Percentiles rank a stretch among this genome's conserved stretches.
phyloP scores from a whole-genome alignment of 2,329 filamentous ascomycete genomes.

The Endoconidiophora laricicola region DNA sequence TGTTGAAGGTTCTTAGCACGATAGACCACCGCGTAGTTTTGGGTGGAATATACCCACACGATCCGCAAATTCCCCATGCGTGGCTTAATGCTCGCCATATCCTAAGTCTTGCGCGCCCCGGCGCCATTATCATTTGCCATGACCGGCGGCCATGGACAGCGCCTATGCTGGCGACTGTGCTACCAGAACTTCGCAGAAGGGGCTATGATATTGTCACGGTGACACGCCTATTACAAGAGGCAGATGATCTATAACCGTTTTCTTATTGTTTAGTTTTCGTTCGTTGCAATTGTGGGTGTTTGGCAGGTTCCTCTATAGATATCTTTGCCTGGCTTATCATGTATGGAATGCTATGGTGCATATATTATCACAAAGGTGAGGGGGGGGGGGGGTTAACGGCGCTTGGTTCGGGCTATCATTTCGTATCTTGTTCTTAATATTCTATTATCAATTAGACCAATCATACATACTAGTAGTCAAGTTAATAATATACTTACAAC shows the following conservation, averaged over 20 bases:
- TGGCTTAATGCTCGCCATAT: constrained; percentile 62
- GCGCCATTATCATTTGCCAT: constrained; percentile 72
- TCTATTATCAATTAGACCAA: too few relatives aligned
- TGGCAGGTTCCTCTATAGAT: neutral
- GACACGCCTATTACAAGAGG: constrained; percentile 40
- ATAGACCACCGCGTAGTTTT: constrained; percentile 60
- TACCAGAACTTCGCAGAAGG: constrained; percentile 51
- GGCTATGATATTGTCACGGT: constrained; percentile 61
- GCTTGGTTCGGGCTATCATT: neutral
- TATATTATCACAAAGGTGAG: neutral
- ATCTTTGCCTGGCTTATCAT: neutral
- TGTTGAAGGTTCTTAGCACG: constrained; percentile 42
- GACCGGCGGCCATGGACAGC: constrained; percentile 70
- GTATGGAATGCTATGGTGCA: neutral
- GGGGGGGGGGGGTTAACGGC: neutral
- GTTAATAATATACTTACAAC: too few relatives aligned
- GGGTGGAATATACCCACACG: constrained; percentile 76
- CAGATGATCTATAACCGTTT: neutral
- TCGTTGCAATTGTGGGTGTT: constrained; percentile 2
- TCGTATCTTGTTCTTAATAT: neutral
- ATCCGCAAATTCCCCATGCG: constrained; percentile 62
- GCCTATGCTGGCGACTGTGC: constrained; percentile 56
- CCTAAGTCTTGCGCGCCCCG: constrained; percentile 60
- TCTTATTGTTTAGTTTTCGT: constrained; percentile 2
- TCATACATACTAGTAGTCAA: neutral